Conservation (phyloP, 129 eudicot species). For the Smallanthus sonchifolius region DNA sequence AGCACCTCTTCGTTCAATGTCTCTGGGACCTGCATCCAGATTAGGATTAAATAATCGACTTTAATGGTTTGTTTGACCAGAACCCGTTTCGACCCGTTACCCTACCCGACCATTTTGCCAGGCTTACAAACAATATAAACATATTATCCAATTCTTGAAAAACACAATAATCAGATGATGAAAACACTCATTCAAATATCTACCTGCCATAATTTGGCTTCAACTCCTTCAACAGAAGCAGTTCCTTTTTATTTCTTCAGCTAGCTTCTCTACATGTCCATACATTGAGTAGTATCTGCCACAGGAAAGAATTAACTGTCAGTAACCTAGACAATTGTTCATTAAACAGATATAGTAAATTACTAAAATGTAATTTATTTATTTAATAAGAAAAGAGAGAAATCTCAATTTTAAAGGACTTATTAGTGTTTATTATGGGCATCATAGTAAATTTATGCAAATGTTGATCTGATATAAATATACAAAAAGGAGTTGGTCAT, state of each 20-base stretch:
- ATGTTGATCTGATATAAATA: background rate
- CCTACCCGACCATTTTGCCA: background rate
- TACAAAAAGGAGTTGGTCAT: background rate
- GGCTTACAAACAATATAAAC: background rate
- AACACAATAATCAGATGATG: background rate
- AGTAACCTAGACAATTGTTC: background rate
- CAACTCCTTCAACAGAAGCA: constrained; percentile 86
- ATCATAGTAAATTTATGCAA: background rate
- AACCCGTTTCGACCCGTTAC: background rate
- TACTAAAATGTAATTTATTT: background rate
- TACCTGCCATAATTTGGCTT: constrained; percentile 92
- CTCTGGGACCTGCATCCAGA: constrained; percentile 60
- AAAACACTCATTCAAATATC: background rate
- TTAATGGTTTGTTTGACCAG: background rate
- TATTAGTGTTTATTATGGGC: background rate
- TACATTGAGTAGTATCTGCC: constrained; percentile 83
- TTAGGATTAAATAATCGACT: background rate
- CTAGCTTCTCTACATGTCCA: constrained; percentile 85
- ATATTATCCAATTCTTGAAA: background rate
- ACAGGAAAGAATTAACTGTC: constrained; percentile 13
- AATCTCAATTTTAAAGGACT: background rate
- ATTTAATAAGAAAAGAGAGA: background rate
- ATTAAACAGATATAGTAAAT: background rate
- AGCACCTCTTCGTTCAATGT: constrained; percentile 72
- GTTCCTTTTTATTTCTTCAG: constrained; percentile 90